Percentiles rank a stretch among this genome's conserved stretches.
Conservation (phyloP, 768 basidiomycete genomes). For the Pleurotus platypus region DNA sequence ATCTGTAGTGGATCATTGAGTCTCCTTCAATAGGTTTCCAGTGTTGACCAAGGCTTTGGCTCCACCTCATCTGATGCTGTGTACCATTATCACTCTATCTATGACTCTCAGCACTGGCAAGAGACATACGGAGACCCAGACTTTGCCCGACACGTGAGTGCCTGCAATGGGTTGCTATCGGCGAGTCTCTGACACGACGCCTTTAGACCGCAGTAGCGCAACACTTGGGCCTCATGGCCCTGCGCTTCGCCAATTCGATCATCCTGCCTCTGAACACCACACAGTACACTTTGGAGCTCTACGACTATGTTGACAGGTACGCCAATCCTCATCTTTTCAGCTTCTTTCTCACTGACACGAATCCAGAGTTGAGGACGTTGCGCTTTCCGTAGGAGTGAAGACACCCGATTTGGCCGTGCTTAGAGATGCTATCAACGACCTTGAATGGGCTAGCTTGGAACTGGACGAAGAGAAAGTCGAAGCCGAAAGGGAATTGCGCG, state of each 20-base stretch:
- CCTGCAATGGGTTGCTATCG: neutral
- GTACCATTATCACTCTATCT: conserved; percentile 79
- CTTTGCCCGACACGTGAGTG: conserved; percentile 66
- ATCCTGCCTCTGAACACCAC: conserved; percentile 75
- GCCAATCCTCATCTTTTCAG: neutral
- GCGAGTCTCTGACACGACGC: neutral
- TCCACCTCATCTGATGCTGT: conserved; percentile 47
- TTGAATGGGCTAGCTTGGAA: conserved; percentile 47
- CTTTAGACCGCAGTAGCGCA: conserved; percentile 62
- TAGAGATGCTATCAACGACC: conserved; percentile 38
- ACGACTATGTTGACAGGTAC: conserved; percentile 14
- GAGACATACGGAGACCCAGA: conserved; percentile 73
- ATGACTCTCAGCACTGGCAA: conserved; percentile 72
- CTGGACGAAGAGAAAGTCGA: conserved; percentile 58
- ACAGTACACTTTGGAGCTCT: conserved; percentile 60
- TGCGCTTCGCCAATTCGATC: conserved; percentile 62
- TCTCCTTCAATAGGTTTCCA: conserved; percentile 16
- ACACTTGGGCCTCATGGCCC: conserved; percentile 56
- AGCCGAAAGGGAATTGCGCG: conserved; percentile 50
- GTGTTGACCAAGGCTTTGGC: conserved; percentile 16
- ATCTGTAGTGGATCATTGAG: too few relatives aligned
- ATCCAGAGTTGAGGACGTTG: conserved; percentile 8
- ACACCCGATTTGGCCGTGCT: conserved; percentile 39
- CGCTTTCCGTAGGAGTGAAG: conserved; percentile 7
- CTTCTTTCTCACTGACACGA: neutral